Percentiles rank a stretch among this genome's conserved stretches.
phyloP scores from a whole-genome alignment of 2,329 filamentous ascomycete genomes.

The Parafenestella ontariensis region DNA sequence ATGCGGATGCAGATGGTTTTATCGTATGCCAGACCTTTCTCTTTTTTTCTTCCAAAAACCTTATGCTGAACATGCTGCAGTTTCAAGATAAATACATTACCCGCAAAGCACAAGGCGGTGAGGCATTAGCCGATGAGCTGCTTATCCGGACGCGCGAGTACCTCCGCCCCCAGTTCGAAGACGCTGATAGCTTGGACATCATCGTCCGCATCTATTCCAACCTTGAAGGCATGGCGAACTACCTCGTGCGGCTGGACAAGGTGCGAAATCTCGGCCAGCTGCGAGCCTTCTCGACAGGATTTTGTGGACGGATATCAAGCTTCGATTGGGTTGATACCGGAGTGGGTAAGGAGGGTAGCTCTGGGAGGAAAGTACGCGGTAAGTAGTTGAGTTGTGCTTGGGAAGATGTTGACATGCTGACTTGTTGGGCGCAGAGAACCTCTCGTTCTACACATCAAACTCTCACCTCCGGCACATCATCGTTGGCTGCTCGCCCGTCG shows the following conservation, averaged over 20 bases:
- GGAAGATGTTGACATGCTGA: neutral
- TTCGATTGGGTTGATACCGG: slow-evolving; percentile 49
- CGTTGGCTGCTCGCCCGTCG: slow-evolving; percentile 40
- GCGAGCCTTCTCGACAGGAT: slow-evolving; percentile 45
- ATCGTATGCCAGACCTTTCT: slow-evolving; percentile 25
- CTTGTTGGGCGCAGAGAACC: slow-evolving; percentile 37
- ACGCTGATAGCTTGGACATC: slow-evolving; percentile 45
- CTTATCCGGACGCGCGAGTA: slow-evolving; percentile 44
- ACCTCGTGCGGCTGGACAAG: slow-evolving; percentile 44
- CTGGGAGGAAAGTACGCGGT: slow-evolving; percentile 45
- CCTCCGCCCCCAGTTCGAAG: slow-evolving; percentile 43
- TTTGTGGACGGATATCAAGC: slow-evolving; percentile 45
- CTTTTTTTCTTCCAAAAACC: neutral
- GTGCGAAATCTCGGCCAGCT: slow-evolving; percentile 46
- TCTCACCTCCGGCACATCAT: slow-evolving; percentile 46
- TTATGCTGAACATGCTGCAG: slow-evolving; percentile 17
- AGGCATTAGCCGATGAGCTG: slow-evolving; percentile 45
- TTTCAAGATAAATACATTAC: slow-evolving; percentile 49
- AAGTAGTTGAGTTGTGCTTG: neutral
- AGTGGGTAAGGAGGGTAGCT: slow-evolving; percentile 45
- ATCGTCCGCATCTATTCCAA: slow-evolving; percentile 47
- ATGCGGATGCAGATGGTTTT: slow-evolving; percentile 48
- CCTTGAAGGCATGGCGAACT: slow-evolving; percentile 47
- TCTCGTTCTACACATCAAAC: slow-evolving; percentile 44
- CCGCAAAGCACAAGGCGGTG: slow-evolving; percentile 44